Percentiles rank a stretch among this genome's conserved stretches.
These are phyloP conservation scores for Parmelia sp. DNA, from an alignment of 495 filamentous ascomycete genomes.

Conservation along the genomic window DNA sequence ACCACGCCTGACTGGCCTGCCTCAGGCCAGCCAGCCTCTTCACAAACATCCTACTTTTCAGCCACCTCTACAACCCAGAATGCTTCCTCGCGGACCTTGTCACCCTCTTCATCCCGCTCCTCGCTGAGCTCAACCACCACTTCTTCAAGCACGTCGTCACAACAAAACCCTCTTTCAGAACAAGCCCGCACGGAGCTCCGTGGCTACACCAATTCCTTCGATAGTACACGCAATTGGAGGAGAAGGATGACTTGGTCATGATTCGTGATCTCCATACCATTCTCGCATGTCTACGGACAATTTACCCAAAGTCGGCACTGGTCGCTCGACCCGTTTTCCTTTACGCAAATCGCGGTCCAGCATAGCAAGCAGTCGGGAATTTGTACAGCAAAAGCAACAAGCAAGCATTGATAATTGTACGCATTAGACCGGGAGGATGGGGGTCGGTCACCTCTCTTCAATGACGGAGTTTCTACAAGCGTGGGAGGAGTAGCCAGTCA, in stretches of 20 bases:
- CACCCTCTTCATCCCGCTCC: constrained; percentile 77
- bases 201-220: constrained; percentile 82
- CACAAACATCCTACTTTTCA: constrained; percentile 28
- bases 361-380: constrained; percentile 15
- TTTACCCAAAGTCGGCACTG: background rate
- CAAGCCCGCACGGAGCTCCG: constrained; percentile 74
- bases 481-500: background rate
- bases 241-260: constrained; percentile 47
- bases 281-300: constrained; percentile 4
- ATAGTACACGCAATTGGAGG: constrained; percentile 64
- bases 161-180: constrained; percentile 54
- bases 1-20: constrained; percentile 21
- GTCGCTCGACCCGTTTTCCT: constrained; percentile 1
- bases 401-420: constrained; percentile 10
- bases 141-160: constrained; percentile 48
- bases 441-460: background rate
- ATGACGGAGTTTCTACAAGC: constrained; percentile 6
- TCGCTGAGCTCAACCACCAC: constrained; percentile 67
- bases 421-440: constrained; percentile 6
- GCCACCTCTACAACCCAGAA: constrained; percentile 35
- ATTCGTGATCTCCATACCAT: constrained; percentile 8
- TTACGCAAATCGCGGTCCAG: background rate
- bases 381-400: constrained; percentile 19
- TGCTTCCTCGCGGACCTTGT: constrained; percentile 43
- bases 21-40: constrained; percentile 21